Evolutionary conservation across 2,329 filamentous ascomycete genomes (phyloP), one percentile per base, ranked within the genome.

Genomic region (Cladophialophora psammophila): DNA sequence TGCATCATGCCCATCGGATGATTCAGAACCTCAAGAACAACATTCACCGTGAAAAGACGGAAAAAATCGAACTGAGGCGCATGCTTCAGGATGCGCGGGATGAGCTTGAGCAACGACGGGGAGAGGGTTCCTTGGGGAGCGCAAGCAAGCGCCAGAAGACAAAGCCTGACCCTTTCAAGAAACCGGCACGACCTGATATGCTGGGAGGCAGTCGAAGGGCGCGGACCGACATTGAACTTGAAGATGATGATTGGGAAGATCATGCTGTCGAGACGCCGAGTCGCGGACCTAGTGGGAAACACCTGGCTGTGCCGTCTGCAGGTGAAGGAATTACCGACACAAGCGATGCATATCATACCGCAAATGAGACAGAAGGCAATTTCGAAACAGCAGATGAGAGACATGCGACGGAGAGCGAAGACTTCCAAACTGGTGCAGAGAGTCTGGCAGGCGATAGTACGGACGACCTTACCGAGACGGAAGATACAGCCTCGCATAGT

Each of bases 41-140:
- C 74, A 91, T 98, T 55, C 94, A 99, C 78, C 91, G 95, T 38
- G 95, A 99, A 79, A 99, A 98, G 88, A 97, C 94, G 0, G 95
- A 99, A 79, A 99, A 97, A 83, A 87, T 98, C 34, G 95, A 99
- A 79, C 87, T 98, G 62, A 94, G 93, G 80, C 91, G 94, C 67
- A 92, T 99, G 86, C 87, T 98, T 35, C 94, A 98, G 80, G 95
- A 99, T 75, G 91, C 94, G 31, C 89, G 94, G 40, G 95, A 99
- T 76, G 95, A 99, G 75, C 82, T 99, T 34, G 95, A 93, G 78
- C 80, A 87, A 55, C 87, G 89, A 67, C 84, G 87, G 56, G 83
- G 80, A 60, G 87, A 83, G 64, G 77, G 72, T 48, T 69, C 61
- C 34, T 76, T 74, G 73, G 82, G 78, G 50, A 83, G 79, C 70